A percentile compares a stretch with the other conserved stretches of the same genome.
Evolutionary conservation across 2,329 filamentous ascomycete genomes (phyloP).

Genomic region (Aspergillus melleus): DNA sequence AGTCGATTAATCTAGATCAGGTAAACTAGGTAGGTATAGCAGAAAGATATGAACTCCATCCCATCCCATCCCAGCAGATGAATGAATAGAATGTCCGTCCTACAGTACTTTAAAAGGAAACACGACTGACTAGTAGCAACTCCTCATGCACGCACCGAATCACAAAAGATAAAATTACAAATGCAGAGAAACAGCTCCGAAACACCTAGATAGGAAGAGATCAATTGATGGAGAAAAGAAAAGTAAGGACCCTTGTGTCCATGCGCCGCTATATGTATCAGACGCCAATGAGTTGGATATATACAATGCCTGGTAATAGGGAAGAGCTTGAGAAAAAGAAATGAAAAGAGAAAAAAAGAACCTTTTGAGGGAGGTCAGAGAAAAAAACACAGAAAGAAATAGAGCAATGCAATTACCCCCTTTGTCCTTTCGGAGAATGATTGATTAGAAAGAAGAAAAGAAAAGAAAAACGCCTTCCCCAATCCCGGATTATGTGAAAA

Average conservation of each 20-base stretch:
- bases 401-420: not conserved
- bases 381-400: not conserved
- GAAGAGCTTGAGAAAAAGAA: not conserved
- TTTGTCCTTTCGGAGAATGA: not conserved
- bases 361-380: not conserved
- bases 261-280: slow-evolving; percentile 10
- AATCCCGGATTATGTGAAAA: not conserved
- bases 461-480: not conserved
- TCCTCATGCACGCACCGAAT: not conserved
- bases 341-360: not conserved
- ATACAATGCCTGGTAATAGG: slow-evolving; percentile 5
- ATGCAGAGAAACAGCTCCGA: not conserved
- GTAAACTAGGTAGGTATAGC: no score
- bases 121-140: no score
- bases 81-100: no score
- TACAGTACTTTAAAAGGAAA: no score
- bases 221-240: not conserved
- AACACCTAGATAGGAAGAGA: not conserved
- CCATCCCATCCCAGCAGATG: no score
- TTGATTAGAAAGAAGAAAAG: slow-evolving; percentile 1
- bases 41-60: no score
- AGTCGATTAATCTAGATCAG: no score
- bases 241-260: not conserved
- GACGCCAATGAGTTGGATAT: slow-evolving; percentile 7
- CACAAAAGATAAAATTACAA: no score